Conservation (phyloP, 139 green algal species). For the Closterium sp. region DNA sequence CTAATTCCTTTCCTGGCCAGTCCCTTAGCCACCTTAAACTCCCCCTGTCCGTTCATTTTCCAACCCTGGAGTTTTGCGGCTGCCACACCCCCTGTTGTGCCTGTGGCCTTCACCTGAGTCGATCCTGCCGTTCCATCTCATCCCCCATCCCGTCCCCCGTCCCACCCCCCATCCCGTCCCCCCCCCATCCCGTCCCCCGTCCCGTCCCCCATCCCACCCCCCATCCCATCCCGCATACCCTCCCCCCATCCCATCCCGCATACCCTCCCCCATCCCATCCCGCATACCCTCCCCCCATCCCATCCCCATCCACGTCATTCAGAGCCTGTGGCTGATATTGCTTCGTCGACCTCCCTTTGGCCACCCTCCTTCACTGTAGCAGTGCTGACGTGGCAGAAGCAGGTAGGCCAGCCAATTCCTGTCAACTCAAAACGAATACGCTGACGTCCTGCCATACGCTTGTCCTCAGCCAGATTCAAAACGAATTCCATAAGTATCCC, state of each 20-base stretch:
- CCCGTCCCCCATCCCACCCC: background rate
- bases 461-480: background rate
- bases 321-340: background rate
- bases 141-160: background rate
- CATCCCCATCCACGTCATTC: background rate
- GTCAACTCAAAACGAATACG: background rate
- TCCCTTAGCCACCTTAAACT: background rate
- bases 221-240: background rate
- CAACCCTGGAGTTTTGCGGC: background rate
- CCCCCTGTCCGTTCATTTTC: background rate
- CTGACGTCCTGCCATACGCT: background rate
- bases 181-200: no score
- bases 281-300: background rate
- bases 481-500: no score
- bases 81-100: background rate
- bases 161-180: background rate
- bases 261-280: background rate
- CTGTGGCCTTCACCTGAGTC: no score
- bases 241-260: no score
- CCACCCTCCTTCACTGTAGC: background rate
- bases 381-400: background rate
- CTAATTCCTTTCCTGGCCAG: no score
- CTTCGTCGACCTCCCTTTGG: background rate
- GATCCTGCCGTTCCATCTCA: background rate
- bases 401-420: background rate